Percentiles rank a stretch among this genome's conserved stretches.
phyloP scores from a whole-genome alignment of 2,329 filamentous ascomycete genomes.

The Gnomoniopsis smithogilvyi region DNA sequence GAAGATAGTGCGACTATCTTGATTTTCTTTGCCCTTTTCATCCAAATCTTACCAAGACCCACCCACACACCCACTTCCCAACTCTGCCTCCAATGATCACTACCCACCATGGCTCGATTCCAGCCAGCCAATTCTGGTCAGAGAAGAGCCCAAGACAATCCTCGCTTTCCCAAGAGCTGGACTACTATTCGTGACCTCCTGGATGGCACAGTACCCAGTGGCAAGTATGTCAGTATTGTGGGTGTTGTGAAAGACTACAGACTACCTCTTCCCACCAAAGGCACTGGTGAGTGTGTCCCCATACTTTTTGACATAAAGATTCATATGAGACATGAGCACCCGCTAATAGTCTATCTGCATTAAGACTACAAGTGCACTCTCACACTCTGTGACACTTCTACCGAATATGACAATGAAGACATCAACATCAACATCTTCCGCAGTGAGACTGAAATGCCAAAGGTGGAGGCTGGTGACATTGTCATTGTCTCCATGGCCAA shows the following conservation, averaged over 20 bases:
- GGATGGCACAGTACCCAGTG: slow-evolving; percentile 29
- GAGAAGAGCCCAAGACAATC: background rate
- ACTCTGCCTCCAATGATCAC: background rate
- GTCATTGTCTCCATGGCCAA: slow-evolving; percentile 58
- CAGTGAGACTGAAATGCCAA: slow-evolving; percentile 44
- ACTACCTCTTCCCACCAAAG: slow-evolving; percentile 46
- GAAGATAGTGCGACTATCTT: too few species aligned
- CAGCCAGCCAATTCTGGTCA: slow-evolving; percentile 1
- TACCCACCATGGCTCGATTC: slow-evolving; percentile 4
- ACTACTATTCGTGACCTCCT: slow-evolving; percentile 39
- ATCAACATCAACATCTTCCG: slow-evolving; percentile 61
- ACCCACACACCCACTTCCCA: too few species aligned
- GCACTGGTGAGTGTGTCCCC: slow-evolving; percentile 41
- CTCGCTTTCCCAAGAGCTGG: slow-evolving; percentile 38
- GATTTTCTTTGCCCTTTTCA: too few species aligned
- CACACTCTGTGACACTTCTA: slow-evolving; percentile 57
- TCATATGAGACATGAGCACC: too few species aligned
- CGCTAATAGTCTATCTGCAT: background rate
- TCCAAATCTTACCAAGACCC: too few species aligned
- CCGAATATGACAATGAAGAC: slow-evolving; percentile 38
- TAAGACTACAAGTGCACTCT: slow-evolving; percentile 60
- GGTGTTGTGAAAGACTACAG: slow-evolving; percentile 69
- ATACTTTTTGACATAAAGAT: background rate
- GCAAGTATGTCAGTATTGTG: slow-evolving; percentile 53
- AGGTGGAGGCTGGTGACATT: slow-evolving; percentile 55